Percentiles rank a stretch among this genome's conserved stretches.
phyloP scores from a whole-genome alignment of 2,329 filamentous ascomycete genomes.

The Hortaea sp. region DNA sequence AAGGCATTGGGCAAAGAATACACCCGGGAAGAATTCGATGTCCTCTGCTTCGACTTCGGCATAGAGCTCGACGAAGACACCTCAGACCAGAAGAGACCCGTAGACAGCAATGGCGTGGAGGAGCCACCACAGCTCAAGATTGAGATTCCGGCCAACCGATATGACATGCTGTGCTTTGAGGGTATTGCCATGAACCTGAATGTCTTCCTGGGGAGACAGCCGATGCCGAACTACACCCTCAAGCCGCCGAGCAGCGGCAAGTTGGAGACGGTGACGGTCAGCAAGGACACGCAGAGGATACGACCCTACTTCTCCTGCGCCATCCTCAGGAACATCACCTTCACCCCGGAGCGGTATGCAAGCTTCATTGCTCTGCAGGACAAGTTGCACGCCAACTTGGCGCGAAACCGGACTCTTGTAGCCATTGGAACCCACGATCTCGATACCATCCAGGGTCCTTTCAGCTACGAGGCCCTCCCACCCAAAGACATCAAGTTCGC shows the following conservation, averaged over 20 bases:
- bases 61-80: conserved; percentile 97
- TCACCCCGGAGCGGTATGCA: conserved; percentile 83
- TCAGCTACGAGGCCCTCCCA: conserved; percentile 86
- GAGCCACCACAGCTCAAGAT: conserved; percentile 93
- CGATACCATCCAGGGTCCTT: conserved; percentile 85
- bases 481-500: conserved; percentile 88
- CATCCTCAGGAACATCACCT: conserved; percentile 80
- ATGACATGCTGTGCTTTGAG: conserved; percentile 94
- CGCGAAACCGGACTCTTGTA: conserved; percentile 85
- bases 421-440: conserved; percentile 95
- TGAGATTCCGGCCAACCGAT: conserved; percentile 86
- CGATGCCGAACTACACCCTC: conserved; percentile 70
- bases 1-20: conserved; percentile 84
- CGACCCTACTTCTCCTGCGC: conserved; percentile 83
- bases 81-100: conserved; percentile 61
- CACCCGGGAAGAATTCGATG: conserved; percentile 90
- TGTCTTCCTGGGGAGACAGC: conserved; percentile 71
- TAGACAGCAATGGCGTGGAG: conserved; percentile 60
- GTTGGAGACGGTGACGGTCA: conserved; percentile 69
- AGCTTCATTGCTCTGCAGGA: conserved; percentile 97
- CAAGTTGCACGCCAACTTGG: conserved; percentile 94
- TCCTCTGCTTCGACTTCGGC: conserved; percentile 96
- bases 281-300: conserved; percentile 56
- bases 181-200: conserved; percentile 93
- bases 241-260: conserved; percentile 62